A percentile compares a stretch with the other conserved stretches of the same genome.
These are phyloP conservation scores for Rhynchosporium agropyri DNA, from an alignment of 2,329 filamentous ascomycete species.

Conservation along the genomic window DNA sequence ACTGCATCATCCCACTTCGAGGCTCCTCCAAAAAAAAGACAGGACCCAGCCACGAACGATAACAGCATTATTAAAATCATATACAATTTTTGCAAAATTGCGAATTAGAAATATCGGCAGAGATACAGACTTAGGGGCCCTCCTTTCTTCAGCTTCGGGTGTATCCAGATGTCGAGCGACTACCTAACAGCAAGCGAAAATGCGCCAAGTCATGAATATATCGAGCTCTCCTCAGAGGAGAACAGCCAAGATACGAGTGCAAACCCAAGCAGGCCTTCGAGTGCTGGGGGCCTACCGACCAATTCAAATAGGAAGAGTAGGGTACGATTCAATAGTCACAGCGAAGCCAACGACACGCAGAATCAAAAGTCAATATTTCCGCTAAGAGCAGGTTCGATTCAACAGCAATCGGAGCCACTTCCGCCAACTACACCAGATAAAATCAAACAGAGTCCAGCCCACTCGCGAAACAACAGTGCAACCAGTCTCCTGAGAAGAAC, in stretches of 20 bases:
- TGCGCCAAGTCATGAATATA: slow-evolving; percentile 25
- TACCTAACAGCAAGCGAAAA: slow-evolving; percentile 32
- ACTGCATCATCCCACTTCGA: slow-evolving; percentile 9
- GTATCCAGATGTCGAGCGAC: slow-evolving; percentile 33
- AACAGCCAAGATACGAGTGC: slow-evolving; percentile 32
- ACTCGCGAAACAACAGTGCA: slow-evolving; percentile 38
- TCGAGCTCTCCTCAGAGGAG: slow-evolving; percentile 29
- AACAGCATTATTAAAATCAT: background rate
- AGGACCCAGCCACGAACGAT: slow-evolving; percentile 10
- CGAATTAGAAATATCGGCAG: background rate
- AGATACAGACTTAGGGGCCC: background rate
- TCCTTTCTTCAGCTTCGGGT: background rate
- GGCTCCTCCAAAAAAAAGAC: background rate
- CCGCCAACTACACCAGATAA: slow-evolving; percentile 29
- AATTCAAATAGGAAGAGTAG: slow-evolving; percentile 31
- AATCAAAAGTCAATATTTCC: slow-evolving; percentile 37
- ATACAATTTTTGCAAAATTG: background rate
- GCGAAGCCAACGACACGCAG: slow-evolving; percentile 39
- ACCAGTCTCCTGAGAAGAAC: slow-evolving; percentile 29
- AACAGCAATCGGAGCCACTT: slow-evolving; percentile 17
- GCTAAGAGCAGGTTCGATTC: slow-evolving; percentile 32
- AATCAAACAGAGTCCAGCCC: slow-evolving; percentile 30
- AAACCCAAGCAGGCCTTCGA: slow-evolving; percentile 34
- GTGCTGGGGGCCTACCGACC: slow-evolving; percentile 27
- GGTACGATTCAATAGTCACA: slow-evolving; percentile 42